Evolutionary conservation across 345 rosid species (phyloP).

Genomic region (Angophora floribunda): DNA sequence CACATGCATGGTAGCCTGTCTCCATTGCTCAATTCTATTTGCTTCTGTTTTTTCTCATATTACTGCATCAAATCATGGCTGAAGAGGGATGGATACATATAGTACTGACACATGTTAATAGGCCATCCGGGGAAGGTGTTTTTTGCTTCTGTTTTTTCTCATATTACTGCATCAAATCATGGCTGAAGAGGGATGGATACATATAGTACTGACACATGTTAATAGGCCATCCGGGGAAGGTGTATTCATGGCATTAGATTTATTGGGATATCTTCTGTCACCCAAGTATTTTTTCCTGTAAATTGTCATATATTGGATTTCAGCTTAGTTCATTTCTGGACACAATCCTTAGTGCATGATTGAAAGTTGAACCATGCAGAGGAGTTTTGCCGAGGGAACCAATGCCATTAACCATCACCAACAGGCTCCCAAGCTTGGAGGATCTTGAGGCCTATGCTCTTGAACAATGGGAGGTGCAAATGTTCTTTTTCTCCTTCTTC

Average conservation of each 20-base stretch:
- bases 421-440: conserved; percentile 61
- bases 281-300: not conserved
- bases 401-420: conserved; percentile 46
- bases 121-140: not conserved
- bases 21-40: not conserved
- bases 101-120: not conserved
- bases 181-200: not conserved
- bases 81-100: not conserved
- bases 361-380: conserved; percentile 25
- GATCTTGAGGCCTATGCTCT: conserved; percentile 79
- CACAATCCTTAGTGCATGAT: not conserved
- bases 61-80: not conserved
- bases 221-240: not conserved
- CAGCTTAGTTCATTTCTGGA: not conserved
- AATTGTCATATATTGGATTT: not conserved
- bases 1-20: not conserved
- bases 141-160: not conserved
- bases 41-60: not conserved
- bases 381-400: conserved; percentile 90
- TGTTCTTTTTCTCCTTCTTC: conserved; percentile 5
- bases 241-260: not conserved
- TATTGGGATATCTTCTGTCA: not conserved
- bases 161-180: not conserved
- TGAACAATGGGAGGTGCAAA: conserved; percentile 91
- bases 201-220: not conserved